Base-by-base conservation (phyloP, 176 grass and related monocot species). In the bread wheat (Triticum aestivum) region DNA sequence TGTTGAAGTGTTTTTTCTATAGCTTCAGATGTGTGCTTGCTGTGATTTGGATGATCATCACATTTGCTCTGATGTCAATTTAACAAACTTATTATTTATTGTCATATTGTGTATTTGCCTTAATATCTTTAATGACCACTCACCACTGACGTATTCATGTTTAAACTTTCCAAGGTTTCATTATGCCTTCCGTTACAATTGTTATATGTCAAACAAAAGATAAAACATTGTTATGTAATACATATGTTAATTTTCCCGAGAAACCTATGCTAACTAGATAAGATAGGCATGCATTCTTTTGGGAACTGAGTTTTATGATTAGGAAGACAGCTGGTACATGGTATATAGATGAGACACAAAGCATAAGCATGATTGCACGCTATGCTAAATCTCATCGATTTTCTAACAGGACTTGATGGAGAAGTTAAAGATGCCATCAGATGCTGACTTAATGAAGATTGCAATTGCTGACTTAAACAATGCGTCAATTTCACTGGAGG, bases 361-460 rank as follows among this genome's bases (percentile, higher is more conserved):
- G 8, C 41, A 24, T n/a, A 73, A 26, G 76, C 23, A 52, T 78
- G 15, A 3, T n/a, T 73, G 34, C 29, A 75, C 5, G n/a, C 2
- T 18, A 9, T 75, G 7, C 58, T 90, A 26, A 84, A 79, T 62
- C 73, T 26, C 64, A 8, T 44, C 2, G 34, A 14, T 64, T 61
- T 69, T 73, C 39, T 80, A 83, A 47, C 80, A 98, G 92, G 96
- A 96, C n/a, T 75, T 98, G 91, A 96, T 96, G 90, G 90, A 95
- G 72, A 96, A 84, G 61, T 87, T 96, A 83, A 96, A 95, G 82
- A 88, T 91, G 90, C 90, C 96, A 79, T 94, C 93, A 58, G 96
- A 98, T 88, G 88, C 93, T 47, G 92, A 96, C 62, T 85, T 98
- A 84, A 98, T 96, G 91, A 94, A 96, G 85, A 92, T 91, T 82